Base-by-base conservation (phyloP, 805 yeast genomes). In the Schwanniomyces pseudopolymorphus region DNA sequence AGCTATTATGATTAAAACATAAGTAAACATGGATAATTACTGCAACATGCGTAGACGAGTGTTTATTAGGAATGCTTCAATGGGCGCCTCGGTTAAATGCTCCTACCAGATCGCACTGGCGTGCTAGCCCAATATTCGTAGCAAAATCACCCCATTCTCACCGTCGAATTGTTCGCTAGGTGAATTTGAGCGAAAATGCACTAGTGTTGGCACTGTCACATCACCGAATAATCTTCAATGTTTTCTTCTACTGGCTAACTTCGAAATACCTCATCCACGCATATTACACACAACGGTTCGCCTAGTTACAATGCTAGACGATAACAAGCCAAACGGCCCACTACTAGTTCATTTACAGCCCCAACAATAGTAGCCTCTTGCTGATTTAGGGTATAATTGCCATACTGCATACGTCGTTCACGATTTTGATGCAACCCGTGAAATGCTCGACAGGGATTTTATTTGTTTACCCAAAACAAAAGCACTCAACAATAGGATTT, bases 381-480 rank as follows among this genome's bases (percentile, higher is more conserved):
- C 6, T 14, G 10, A 14, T 8, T 7, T 5, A 5, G 33, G 33
- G 5, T n/a, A n/a, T 11, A 27, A 27, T 27, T 13, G 33, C 14
- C 33, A 6, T 14, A 31, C 19, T 14, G 35, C 17, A 31, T 2
- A 7, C 35, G 13, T 14, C 19, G 35, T 14, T 11, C 20, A 31
- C 35, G 20, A 4, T 14, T 31, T 31, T 7, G 2, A 22, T 31
- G 20, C 20, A 16, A 3, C 8, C 8, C 35, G 35, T 6, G 20
- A 31, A 31, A 31, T 5, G 13, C 35, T 31, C 35, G 35, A 14
- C 35, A 31, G 35, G 35, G 19, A 14, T 14, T n/a, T n/a, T 31
- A 31, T 31, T 31, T 31, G 35, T 31, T 31, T 31, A 31, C 35
- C 20, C 35, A 31, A 31, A 31, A 31, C 35, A 31, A 31, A 31